Evolutionary conservation across 192 early-diverging fungal genomes (phyloP).

Genomic region (Linnemannia elongata): DNA sequence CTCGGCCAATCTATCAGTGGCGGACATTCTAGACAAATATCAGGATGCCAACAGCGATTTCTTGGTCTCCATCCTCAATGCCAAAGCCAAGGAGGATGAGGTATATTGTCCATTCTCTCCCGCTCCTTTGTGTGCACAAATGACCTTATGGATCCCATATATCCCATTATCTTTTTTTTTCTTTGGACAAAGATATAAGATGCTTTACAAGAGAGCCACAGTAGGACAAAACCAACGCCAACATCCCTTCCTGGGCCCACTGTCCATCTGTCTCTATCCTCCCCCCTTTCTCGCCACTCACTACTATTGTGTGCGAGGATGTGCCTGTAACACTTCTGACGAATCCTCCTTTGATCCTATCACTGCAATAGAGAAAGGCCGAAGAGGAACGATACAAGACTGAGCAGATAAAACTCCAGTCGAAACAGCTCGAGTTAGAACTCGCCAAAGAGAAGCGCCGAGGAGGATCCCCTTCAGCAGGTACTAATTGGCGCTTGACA

Average conservation of each 20-base stretch:
- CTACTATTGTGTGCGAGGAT: background rate
- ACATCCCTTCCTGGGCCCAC: background rate
- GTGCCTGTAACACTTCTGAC: background rate
- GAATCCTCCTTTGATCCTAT: background rate
- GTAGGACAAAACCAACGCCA: background rate
- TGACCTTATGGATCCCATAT: background rate
- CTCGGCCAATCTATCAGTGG: slow-evolving; percentile 21
- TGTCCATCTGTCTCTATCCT: background rate
- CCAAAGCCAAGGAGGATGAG: slow-evolving; percentile 56
- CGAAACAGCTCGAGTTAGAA: slow-evolving; percentile 59
- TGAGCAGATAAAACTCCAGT: slow-evolving; percentile 56
- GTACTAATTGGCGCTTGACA: background rate
- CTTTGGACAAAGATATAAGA: background rate
- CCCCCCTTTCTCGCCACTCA: background rate
- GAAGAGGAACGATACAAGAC: slow-evolving; percentile 62
- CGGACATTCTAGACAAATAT: slow-evolving; percentile 50
- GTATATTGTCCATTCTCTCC: background rate
- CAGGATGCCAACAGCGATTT: slow-evolving; percentile 55
- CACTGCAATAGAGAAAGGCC: slow-evolving; percentile 41
- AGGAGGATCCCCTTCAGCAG: slow-evolving; percentile 48
- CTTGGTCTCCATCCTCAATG: slow-evolving; percentile 45
- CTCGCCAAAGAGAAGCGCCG: slow-evolving; percentile 39
- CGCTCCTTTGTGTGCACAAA: background rate
- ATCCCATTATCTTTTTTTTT: background rate
- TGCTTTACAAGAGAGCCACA: background rate